phyloP scores from a whole-genome alignment of 1,284 basidiomycete genomes.

The Ganoderma leucocontextum region DNA sequence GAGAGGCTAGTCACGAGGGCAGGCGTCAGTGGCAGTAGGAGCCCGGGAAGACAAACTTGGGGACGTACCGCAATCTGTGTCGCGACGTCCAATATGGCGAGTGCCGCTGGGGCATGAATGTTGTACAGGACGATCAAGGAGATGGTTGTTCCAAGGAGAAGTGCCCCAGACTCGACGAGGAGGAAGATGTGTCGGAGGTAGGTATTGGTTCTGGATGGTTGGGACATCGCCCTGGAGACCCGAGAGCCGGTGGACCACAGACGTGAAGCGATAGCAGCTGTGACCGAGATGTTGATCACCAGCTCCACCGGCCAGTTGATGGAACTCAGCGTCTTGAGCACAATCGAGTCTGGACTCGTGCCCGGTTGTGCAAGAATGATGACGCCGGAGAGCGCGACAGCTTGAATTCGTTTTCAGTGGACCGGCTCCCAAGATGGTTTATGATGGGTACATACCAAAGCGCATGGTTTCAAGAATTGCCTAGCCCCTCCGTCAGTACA shows the following conservation, averaged over 20 bases:
- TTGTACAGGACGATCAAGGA: slow-evolving; percentile 12
- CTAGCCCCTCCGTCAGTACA: background rate
- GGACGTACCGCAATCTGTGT: slow-evolving; percentile 19
- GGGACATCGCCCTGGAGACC: background rate
- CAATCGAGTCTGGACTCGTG: background rate
- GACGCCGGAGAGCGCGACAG: background rate
- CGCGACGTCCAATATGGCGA: slow-evolving; percentile 11
- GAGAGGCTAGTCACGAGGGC: slow-evolving; percentile 16
- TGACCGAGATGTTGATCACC: slow-evolving; percentile 14
- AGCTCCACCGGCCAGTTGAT: slow-evolving; percentile 17
- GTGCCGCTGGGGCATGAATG: background rate
- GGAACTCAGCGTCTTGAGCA: background rate
- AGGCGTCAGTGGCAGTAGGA: too few relatives aligned
- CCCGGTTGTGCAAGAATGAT: background rate
- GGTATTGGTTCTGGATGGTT: background rate
- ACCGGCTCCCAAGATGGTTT: background rate
- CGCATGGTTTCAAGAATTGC: background rate
- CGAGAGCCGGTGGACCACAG: slow-evolving; percentile 18
- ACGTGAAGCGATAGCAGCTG: slow-evolving; percentile 9
- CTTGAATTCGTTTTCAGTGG: background rate
- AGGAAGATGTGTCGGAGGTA: slow-evolving; percentile 10
- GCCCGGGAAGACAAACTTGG: too few relatives aligned
- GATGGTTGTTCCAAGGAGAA: slow-evolving; percentile 3
- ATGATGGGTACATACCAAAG: background rate
- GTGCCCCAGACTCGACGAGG: slow-evolving; percentile 15